These are phyloP conservation scores for Geranomyces variabilis DNA, from an alignment of 192 early-diverging fungal species.

Conservation along the genomic window DNA sequence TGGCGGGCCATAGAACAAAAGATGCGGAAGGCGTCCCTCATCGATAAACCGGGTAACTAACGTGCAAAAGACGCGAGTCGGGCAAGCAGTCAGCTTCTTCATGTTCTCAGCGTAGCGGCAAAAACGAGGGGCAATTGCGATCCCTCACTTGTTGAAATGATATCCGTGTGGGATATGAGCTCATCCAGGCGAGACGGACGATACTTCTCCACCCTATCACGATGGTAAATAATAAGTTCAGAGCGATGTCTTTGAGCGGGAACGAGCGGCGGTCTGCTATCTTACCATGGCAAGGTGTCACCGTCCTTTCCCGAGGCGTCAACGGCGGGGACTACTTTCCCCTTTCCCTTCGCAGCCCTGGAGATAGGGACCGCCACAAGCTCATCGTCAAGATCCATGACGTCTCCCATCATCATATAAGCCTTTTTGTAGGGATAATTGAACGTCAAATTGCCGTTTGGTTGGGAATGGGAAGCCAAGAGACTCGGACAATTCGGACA, in stretches of 20 bases:
- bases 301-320: constrained; percentile 24
- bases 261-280: not conserved
- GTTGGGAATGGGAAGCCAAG: no score
- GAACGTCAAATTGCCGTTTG: no score
- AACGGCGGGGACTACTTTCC: constrained; percentile 12
- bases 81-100: not conserved
- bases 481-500: no score
- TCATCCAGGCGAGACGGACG: constrained; percentile 86
- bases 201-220: constrained; percentile 94
- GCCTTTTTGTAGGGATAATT: no score
- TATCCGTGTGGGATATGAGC: constrained; percentile 90
- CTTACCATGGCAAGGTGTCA: constrained; percentile 39
- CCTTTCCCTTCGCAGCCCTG: constrained; percentile 32
- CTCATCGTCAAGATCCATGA: constrained; percentile 25
- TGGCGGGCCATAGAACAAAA: constrained; percentile 97
- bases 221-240: not conserved
- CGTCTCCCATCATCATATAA: constrained; percentile 27
- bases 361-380: not conserved
- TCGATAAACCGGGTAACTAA: constrained; percentile 87
- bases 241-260: not conserved
- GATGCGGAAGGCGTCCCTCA: constrained; percentile 88
- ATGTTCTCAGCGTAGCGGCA: not conserved
- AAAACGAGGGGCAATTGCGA: no score
- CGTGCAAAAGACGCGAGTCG: no score
- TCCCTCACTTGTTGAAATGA: constrained; percentile 79